Percentiles rank a stretch among this genome's conserved stretches.
Conservation (phyloP, 768 basidiomycete species). For the Sarcodon aspratus region DNA sequence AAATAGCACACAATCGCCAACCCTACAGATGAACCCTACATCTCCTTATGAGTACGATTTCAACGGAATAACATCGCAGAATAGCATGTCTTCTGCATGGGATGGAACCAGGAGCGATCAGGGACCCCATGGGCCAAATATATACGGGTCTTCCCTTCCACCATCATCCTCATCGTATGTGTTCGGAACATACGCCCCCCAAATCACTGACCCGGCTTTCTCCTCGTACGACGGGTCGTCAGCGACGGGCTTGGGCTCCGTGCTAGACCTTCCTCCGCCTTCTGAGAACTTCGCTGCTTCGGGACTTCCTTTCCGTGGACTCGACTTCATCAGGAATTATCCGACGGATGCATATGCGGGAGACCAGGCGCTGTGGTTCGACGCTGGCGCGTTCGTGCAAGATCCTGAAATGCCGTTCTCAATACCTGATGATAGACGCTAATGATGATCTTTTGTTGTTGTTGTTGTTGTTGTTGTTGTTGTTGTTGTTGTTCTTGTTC, state of each 20-base stretch:
- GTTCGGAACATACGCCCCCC: background rate
- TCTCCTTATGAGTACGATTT: too few species aligned
- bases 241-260: slow-evolving; percentile 22
- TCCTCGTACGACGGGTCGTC: slow-evolving; percentile 4
- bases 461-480: background rate
- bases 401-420: slow-evolving; percentile 74
- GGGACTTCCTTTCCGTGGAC: slow-evolving; percentile 74
- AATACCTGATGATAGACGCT: slow-evolving; percentile 21
- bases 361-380: slow-evolving; percentile 44
- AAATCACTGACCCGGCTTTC: slow-evolving; percentile 3
- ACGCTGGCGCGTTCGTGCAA: slow-evolving; percentile 60
- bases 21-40: background rate
- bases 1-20: background rate
- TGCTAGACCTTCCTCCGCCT: slow-evolving; percentile 34
- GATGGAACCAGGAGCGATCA: too few species aligned
- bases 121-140: too few species aligned
- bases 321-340: slow-evolving; percentile 79
- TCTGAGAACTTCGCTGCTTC: slow-evolving; percentile 52
- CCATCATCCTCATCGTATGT: background rate
- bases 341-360: slow-evolving; percentile 23
- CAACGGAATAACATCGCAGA: too few species aligned
- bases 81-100: too few species aligned
- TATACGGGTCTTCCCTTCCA: background rate
- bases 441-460: background rate
- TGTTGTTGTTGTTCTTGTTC: background rate